Evolutionary conservation across 177 flowering plant genomes (phyloP), one percentile per base, ranked within the genome.

Genomic region (Vitis hybrid): DNA sequence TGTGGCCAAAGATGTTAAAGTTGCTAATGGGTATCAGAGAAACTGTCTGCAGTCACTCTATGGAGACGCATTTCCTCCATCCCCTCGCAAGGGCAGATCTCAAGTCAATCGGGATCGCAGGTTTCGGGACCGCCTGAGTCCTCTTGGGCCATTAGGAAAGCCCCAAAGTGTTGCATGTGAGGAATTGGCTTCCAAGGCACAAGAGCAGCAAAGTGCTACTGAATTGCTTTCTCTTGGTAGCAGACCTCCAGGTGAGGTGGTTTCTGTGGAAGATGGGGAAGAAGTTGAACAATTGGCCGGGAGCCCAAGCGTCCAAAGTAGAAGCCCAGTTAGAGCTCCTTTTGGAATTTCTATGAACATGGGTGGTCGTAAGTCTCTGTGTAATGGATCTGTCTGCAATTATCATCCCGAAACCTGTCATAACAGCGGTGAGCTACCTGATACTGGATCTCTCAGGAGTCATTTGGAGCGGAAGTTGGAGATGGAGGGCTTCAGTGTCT

Each of bases 191-290:
- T 65, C 70, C 1, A 74, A 75, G 74, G 70, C 70, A 57, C 75
- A 56, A 56, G 81, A 80, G 76, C 80, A 70, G 55, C 76, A 79
- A 62, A 76, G 79, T 76, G 61, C 82, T 4, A 77, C 81, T 8
- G 86, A 80, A 57, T 65, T 84, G 70, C 61, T 62, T 64, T 81
- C 86, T 62, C 78, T 81, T 39, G 81, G 83, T 15, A 81, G 84
- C 75, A 77, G 79, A 65, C 84, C 83, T 56, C 84, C 81, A 6
- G 72, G 61, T 54, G 84, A 81, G 70, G 75, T 81, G 48, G 76
- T 69, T n/a, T 83, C 84, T 3, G 87, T 84, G 49, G 87, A 84
- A 72, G 83, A 80, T 56, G 83, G 87, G 11, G 87, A 84, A 75
- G 87, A 84, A 73, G 85, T 82, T 54, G 87, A 84, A 66, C 87